phyloP scores from a whole-genome alignment of 306 rosid genomes.

The Cucurbita pepo region DNA sequence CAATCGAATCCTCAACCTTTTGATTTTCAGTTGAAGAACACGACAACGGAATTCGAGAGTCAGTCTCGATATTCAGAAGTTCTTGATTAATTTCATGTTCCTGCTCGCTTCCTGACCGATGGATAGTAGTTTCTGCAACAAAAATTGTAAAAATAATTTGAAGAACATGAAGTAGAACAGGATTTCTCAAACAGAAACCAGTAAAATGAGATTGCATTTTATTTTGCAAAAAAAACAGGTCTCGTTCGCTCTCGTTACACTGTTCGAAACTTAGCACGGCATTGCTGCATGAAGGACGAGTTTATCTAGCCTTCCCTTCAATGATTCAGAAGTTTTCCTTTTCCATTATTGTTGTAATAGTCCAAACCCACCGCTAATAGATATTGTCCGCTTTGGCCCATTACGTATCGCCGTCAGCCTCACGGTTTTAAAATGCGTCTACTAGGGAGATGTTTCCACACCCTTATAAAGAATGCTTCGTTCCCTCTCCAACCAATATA shows the following conservation, averaged over 20 bases:
- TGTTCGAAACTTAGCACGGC: background rate
- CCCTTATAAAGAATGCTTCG: too few species aligned
- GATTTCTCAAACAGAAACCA: background rate
- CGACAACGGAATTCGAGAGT: background rate
- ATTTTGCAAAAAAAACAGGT: background rate
- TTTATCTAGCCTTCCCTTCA: background rate
- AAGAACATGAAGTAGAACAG: background rate
- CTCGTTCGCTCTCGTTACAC: background rate
- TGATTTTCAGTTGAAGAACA: background rate
- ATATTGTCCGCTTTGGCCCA: too few species aligned
- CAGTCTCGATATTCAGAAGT: conserved; percentile 12
- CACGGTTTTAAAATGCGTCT: too few species aligned
- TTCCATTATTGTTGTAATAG: background rate
- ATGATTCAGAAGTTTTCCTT: background rate
- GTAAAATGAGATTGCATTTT: background rate
- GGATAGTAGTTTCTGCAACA: conserved; percentile 11
- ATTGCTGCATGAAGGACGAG: background rate
- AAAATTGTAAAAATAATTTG: background rate
- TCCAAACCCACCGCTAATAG: too few species aligned
- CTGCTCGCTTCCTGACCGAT: conserved; percentile 5
- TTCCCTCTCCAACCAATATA: too few species aligned
- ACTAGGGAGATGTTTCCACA: too few species aligned
- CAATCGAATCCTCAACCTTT: conserved; percentile 14
- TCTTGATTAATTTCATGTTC: background rate
- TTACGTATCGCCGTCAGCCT: too few species aligned